phyloP scores from a whole-genome alignment of 768 basidiomycete genomes.

The Cyclocybe aegerita region DNA sequence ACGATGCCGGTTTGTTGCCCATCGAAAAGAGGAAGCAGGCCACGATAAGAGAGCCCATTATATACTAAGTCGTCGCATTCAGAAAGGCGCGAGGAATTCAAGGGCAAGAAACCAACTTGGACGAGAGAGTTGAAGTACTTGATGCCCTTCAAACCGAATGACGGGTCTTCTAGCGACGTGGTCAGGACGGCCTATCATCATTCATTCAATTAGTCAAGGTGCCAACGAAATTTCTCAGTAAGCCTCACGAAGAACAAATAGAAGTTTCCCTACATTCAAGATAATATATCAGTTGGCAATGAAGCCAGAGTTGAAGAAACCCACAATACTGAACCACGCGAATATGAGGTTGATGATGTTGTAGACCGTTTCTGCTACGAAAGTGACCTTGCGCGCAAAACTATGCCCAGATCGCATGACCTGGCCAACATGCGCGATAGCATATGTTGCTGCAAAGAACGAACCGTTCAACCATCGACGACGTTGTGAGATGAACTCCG shows the following conservation, averaged over 20 bases:
- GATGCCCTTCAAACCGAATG: constrained; percentile 64
- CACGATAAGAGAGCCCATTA: constrained; percentile 82
- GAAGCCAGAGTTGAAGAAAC: constrained; percentile 23
- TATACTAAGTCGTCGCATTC: constrained; percentile 47
- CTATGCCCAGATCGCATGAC: constrained; percentile 83
- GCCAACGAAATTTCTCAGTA: background rate
- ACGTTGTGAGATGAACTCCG: constrained; percentile 93
- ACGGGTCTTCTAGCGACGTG: constrained; percentile 77
- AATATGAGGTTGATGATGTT: constrained; percentile 87
- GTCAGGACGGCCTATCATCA: constrained; percentile 74
- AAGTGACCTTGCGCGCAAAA: constrained; percentile 62
- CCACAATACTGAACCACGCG: constrained; percentile 90
- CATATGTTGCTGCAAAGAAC: constrained; percentile 93
- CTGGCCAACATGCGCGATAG: constrained; percentile 84
- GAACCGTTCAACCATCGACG: constrained; percentile 91
- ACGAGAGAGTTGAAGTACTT: constrained; percentile 71
- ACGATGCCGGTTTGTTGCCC: constrained; percentile 94
- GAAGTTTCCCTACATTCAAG: constrained; percentile 74
- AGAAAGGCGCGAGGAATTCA: constrained; percentile 8
- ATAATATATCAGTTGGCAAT: background rate
- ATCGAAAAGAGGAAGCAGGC: constrained; percentile 92
- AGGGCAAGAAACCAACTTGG: constrained; percentile 48
- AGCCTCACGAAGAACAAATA: constrained; percentile 86
- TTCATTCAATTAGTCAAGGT: background rate
- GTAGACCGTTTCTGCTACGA: constrained; percentile 84